Conservation (phyloP, 2,329 filamentous ascomycete genomes). For the Sordariomycetes sp. region DNA sequence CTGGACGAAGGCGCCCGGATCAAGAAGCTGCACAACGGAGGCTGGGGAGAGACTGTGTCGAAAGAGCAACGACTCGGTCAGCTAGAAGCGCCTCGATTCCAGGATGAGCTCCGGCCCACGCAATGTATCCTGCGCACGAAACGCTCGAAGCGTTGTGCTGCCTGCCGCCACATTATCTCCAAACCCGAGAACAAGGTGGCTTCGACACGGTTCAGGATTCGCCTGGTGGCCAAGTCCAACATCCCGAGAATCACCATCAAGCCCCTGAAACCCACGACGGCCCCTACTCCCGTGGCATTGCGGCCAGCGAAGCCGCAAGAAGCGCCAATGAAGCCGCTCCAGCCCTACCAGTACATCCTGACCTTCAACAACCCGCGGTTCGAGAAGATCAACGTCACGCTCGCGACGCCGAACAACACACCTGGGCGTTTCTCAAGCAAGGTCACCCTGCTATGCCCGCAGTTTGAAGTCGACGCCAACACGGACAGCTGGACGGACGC, state of each 20-base stretch:
- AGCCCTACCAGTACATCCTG: conserved; percentile 69
- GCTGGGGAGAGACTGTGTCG: conserved; percentile 55
- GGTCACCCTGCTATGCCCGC: conserved; percentile 87
- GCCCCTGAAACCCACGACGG: conserved; percentile 37
- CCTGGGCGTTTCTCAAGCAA: conserved; percentile 68
- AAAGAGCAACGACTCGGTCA: conserved; percentile 38
- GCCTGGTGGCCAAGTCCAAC: conserved; percentile 78
- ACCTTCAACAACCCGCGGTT: conserved; percentile 93
- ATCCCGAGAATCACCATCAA: conserved; percentile 75
- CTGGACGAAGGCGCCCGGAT: conserved; percentile 56
- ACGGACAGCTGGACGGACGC: conserved; percentile 86
- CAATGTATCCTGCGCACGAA: conserved; percentile 82
- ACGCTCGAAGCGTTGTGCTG: conserved; percentile 84
- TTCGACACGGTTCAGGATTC: conserved; percentile 86
- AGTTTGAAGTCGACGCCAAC: conserved; percentile 90
- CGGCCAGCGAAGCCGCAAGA: conserved; percentile 20
- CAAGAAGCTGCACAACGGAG: conserved; percentile 44
- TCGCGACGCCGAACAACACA: conserved; percentile 74
- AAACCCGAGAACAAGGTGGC: conserved; percentile 88
- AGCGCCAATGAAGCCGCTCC: conserved; percentile 42
- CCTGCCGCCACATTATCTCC: conserved; percentile 89
- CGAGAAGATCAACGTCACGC: conserved; percentile 75
- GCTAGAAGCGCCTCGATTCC: conserved; percentile 50
- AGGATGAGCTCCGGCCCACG: conserved; percentile 69
- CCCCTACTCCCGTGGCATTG: conserved; percentile 22